Percentiles rank a stretch among this genome's conserved stretches.
Conservation (phyloP, 164 flowering plant genomes). For the Platanus orientalis region DNA sequence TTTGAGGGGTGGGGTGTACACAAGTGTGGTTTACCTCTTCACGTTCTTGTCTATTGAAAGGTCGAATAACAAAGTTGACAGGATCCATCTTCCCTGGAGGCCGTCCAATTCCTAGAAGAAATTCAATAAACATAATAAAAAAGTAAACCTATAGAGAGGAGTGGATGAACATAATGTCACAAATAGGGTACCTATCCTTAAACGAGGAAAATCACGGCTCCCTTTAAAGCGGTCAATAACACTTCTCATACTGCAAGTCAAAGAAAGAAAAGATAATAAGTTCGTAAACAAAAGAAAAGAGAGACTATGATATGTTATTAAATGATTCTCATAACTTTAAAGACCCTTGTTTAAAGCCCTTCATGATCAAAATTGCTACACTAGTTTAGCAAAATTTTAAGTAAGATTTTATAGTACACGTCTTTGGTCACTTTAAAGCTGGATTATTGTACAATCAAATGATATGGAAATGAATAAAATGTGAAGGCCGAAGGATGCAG, state of each 20-base stretch:
- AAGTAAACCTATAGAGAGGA: not conserved
- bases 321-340: no score
- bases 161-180: not conserved
- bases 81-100: conserved; percentile 94
- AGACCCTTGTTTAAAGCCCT: no score
- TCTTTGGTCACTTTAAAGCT: no score
- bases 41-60: conserved; percentile 69
- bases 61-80: conserved; percentile 62
- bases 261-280: not conserved
- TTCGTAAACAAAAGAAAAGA: no score
- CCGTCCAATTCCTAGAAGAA: conserved; percentile 75
- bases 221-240: conserved; percentile 75
- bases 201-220: conserved; percentile 76
- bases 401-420: no score
- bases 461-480: no score
- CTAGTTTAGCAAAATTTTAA: no score
- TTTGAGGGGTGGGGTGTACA: no score
- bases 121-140: not conserved
- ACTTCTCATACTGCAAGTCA: conserved; percentile 77
- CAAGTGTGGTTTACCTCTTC: conserved; percentile 74
- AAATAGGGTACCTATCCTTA: conserved; percentile 58
- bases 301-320: no score
- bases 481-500: no score
- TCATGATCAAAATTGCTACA: no score
- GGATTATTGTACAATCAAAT: no score